A percentile compares a stretch with the other conserved stretches of the same genome.
Conservation (phyloP, 306 rosid species). For the Fagus sylvatica region DNA sequence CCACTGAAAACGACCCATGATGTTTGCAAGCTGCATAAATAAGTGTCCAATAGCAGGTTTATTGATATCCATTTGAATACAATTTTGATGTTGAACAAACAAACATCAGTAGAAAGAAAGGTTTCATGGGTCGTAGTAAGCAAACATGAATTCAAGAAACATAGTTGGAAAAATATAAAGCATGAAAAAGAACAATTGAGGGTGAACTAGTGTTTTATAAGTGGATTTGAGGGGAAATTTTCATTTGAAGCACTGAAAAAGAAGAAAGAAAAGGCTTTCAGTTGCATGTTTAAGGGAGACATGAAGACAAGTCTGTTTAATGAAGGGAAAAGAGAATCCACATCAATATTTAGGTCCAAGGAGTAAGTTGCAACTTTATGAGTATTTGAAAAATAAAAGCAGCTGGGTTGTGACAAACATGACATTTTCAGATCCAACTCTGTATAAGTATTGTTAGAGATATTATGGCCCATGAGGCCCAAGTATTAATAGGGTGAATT, state of each 20-base stretch:
- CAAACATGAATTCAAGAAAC: background rate
- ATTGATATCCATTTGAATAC: conserved; percentile 23
- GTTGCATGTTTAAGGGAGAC: background rate
- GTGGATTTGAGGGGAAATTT: background rate
- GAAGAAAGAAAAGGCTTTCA: background rate
- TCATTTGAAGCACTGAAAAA: background rate
- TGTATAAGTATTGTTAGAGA: background rate
- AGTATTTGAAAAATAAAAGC: background rate
- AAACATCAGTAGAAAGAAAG: background rate
- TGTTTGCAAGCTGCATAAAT: conserved; percentile 78
- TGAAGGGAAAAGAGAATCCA: background rate
- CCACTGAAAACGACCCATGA: conserved; percentile 90
- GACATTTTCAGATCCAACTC: conserved; percentile 8
- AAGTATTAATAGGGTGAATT: conserved; percentile 17
- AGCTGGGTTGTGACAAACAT: background rate
- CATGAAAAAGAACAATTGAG: background rate
- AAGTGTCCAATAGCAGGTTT: conserved; percentile 28
- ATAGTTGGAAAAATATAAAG: background rate
- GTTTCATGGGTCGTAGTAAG: background rate
- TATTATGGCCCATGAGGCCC: too few species aligned
- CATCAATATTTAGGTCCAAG: background rate
- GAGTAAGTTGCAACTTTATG: background rate
- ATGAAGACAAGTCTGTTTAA: background rate
- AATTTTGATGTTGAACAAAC: conserved; percentile 6
- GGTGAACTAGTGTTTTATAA: background rate